Conservation (phyloP, 1,284 basidiomycete species). For the Ganoderma lingzhi region DNA sequence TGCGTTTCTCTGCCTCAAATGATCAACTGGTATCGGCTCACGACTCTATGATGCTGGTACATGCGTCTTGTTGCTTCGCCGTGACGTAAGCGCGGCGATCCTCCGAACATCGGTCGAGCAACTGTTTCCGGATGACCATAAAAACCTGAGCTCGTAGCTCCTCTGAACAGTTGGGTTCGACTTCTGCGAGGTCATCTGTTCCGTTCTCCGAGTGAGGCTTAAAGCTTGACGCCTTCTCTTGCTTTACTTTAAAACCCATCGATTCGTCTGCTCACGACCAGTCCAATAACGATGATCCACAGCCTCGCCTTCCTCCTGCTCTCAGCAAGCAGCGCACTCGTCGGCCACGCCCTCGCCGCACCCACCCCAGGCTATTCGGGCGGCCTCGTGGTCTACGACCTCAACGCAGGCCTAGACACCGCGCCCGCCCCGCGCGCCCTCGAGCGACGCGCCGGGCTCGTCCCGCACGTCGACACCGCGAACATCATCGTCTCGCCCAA, state of each 20-base stretch:
- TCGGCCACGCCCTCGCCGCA: not conserved
- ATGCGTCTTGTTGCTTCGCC: not conserved
- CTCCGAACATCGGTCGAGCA: not conserved
- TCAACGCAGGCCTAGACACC: not conserved
- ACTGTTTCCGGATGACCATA: not conserved
- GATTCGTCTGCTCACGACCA: not conserved
- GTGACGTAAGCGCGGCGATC: not conserved
- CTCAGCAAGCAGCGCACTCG: not conserved
- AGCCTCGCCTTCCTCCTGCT: constrained; percentile 14
- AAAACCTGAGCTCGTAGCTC: not conserved
- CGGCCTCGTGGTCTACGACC: not conserved
- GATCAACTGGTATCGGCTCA: not conserved
- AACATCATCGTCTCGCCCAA: constrained; percentile 16
- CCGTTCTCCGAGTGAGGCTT: no score
- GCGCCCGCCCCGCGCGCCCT: constrained; percentile 49
- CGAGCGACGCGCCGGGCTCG: constrained; percentile 74
- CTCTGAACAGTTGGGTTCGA: no score
- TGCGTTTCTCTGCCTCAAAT: not conserved
- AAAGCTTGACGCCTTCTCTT: not conserved
- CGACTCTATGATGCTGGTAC: not conserved
- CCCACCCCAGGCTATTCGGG: not conserved
- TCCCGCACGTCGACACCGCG: constrained; percentile 69
- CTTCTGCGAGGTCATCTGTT: no score
- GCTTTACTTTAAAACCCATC: not conserved
- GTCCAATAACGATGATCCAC: not conserved